Percentiles rank a stretch among this genome's conserved stretches.
These are phyloP conservation scores for Decorospora gaudefroyi DNA, from an alignment of 2,329 filamentous ascomycete genomes.

Conservation along the genomic window DNA sequence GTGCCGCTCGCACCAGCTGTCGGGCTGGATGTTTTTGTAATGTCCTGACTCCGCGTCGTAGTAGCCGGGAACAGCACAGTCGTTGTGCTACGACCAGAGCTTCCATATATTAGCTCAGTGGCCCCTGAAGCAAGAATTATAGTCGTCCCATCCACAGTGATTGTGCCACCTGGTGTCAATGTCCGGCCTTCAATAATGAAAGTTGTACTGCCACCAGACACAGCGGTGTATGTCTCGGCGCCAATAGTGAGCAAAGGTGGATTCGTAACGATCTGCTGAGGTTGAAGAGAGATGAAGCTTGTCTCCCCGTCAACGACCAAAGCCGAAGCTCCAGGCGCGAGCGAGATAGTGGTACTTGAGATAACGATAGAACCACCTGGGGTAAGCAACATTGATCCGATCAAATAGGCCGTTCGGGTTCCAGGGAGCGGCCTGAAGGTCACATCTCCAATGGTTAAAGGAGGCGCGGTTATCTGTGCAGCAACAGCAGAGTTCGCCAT, in stretches of 20 bases:
- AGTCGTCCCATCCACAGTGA: constrained; percentile 40
- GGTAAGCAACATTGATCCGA: constrained; percentile 46
- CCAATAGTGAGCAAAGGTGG: constrained; percentile 43
- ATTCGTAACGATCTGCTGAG: constrained; percentile 28
- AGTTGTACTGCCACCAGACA: constrained; percentile 32
- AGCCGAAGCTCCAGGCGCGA: constrained; percentile 35
- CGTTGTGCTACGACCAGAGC: constrained; percentile 37
- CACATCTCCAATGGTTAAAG: constrained; percentile 37
- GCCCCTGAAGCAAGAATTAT: constrained; percentile 44
- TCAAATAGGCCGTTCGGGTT: constrained; percentile 43
- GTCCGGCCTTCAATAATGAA: constrained; percentile 48
- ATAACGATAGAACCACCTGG: constrained; percentile 45
- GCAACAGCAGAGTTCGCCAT: constrained; percentile 34
- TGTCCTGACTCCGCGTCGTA: constrained; percentile 26
- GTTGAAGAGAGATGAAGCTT: constrained; percentile 32
- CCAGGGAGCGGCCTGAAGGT: constrained; percentile 38
- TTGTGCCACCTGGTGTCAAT: constrained; percentile 47
- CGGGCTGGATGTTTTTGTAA: constrained; percentile 14
- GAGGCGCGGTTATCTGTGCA: constrained; percentile 31
- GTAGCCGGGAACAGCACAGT: constrained; percentile 49
- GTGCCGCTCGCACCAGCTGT: constrained; percentile 22
- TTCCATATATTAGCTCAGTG: constrained; percentile 46
- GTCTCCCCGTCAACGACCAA: constrained; percentile 43
- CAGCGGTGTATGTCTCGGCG: constrained; percentile 35
- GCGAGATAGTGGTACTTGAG: constrained; percentile 36